A percentile compares a stretch with the other conserved stretches of the same genome.
phyloP scores from a whole-genome alignment of 2,329 filamentous ascomycete genomes.

The Parastagonospora avenae region DNA sequence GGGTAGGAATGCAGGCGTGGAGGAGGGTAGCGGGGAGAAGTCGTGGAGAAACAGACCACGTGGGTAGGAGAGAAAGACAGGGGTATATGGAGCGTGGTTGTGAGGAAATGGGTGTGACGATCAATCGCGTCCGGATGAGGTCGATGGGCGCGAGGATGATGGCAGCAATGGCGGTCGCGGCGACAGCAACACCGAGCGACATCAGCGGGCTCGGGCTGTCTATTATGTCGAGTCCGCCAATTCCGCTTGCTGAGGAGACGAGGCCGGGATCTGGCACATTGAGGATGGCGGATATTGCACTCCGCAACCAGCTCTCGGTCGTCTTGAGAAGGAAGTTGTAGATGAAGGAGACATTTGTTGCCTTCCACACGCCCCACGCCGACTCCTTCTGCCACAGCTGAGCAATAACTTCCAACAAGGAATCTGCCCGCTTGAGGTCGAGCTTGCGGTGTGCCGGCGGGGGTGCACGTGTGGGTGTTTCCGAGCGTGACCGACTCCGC shows the following conservation, averaged over 20 bases:
- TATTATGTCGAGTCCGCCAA: slow-evolving; percentile 76
- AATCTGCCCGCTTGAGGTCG: slow-evolving; percentile 74
- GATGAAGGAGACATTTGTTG: slow-evolving; percentile 88
- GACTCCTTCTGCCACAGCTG: slow-evolving; percentile 90
- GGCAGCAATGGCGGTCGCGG: slow-evolving; percentile 72
- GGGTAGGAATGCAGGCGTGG: slow-evolving; percentile 80
- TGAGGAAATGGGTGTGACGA: slow-evolving; percentile 79
- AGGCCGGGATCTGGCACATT: slow-evolving; percentile 84
- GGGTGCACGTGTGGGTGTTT: slow-evolving; percentile 46
- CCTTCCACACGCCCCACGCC: slow-evolving; percentile 91
- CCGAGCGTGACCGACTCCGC: slow-evolving; percentile 47
- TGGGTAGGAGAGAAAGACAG: slow-evolving; percentile 77
- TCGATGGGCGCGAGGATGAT: slow-evolving; percentile 86
- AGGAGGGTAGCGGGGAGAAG: slow-evolving; percentile 84
- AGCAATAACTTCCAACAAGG: slow-evolving; percentile 82
- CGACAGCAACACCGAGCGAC: slow-evolving; percentile 74
- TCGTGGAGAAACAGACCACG: slow-evolving; percentile 66
- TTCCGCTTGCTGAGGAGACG: slow-evolving; percentile 48
- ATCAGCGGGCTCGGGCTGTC: slow-evolving; percentile 82
- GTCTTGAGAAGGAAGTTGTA: slow-evolving; percentile 86
- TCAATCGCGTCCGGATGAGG: slow-evolving; percentile 82
- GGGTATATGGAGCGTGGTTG: slow-evolving; percentile 78
- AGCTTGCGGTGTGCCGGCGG: slow-evolving; percentile 64
- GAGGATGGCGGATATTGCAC: slow-evolving; percentile 85
- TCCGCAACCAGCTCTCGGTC: slow-evolving; percentile 89